Evolutionary conservation across 352 stramenopile species (phyloP), one percentile per base, ranked within the genome.

Genomic region (Phytophthora crassamura): DNA sequence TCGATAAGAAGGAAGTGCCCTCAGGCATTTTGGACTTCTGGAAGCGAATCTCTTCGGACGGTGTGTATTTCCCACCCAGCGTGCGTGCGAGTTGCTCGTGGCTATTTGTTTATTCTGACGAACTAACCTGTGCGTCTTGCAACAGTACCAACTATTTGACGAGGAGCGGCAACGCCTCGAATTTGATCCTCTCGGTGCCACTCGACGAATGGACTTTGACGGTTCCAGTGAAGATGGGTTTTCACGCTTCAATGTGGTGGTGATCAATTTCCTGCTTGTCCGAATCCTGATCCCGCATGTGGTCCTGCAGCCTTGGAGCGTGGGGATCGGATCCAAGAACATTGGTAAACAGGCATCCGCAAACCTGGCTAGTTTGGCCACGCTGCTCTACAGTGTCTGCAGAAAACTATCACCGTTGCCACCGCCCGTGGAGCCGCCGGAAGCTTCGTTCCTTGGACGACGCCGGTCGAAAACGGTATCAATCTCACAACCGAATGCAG

Each of bases 231-330:
- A 22, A 41, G 22, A 46, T 28, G 28, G 28, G 4, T 69, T 71
- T 34, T 64, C 74, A 8, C 75, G 77, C 2, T 86, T 84, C 55
- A 69, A 89, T 54, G 46, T 93, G 4, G 66, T 91, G 14, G 30
- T 88, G 18, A 49, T 88, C 49, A 90, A 89, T 55, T 90, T 93
- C 36, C 28, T 93, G 30, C 59, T 87, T 16, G 50, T 89, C 2
- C 78, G 81, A 3, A 74, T 91, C 14, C 39, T 91, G 52, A 83
- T 91, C 43, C 77, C 82, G 11, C 65, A 86, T 34, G 62, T 91
- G 11, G 53, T 93, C 6, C 52, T 90, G 35, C 64, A 75, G 34
- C 82, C 82, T 15, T 86, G 77, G 71, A 70, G 71, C 33, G 64
- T 74, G 0, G 80, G 75, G 7, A 75, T 91, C 34, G 67, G 78